Percentiles rank a stretch among this genome's conserved stretches.
Conservation (phyloP, 2,329 filamentous ascomycete genomes). For the Diaporthe batatas region DNA sequence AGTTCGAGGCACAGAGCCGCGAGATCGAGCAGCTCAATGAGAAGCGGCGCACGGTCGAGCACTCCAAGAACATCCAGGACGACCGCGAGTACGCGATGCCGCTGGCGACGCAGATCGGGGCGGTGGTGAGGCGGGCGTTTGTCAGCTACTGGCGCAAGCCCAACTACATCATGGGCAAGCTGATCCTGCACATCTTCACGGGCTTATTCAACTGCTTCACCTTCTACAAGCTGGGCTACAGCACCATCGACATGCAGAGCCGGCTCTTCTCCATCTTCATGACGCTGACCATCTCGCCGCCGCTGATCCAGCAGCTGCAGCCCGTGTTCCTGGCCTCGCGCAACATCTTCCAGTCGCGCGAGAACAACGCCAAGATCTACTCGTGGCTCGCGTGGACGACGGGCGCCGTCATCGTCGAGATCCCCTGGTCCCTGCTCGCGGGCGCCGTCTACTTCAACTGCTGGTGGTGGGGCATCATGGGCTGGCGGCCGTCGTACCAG, state of each 20-base stretch:
- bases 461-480: constrained; percentile 68
- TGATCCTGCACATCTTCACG: constrained; percentile 66
- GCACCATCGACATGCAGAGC: constrained; percentile 64
- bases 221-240: constrained; percentile 70
- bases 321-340: constrained; percentile 69
- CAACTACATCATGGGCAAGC: constrained; percentile 72
- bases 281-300: constrained; percentile 72
- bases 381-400: constrained; percentile 71
- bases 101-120: constrained; percentile 63
- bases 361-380: constrained; percentile 74
- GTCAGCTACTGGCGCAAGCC: constrained; percentile 75
- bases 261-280: constrained; percentile 73
- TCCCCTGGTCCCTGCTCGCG: constrained; percentile 61
- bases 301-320: constrained; percentile 70
- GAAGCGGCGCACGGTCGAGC: constrained; percentile 58
- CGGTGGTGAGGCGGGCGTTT: constrained; percentile 70
- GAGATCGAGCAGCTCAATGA: constrained; percentile 49
- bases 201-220: constrained; percentile 73
- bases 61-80: constrained; percentile 55
- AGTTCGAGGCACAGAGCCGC: constrained; percentile 49
- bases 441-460: constrained; percentile 63
- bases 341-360: constrained; percentile 69
- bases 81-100: constrained; percentile 75
- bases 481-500: constrained; percentile 24
- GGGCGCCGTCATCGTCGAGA: constrained; percentile 62